Evolutionary conservation across 2,329 filamentous ascomycete genomes (phyloP), one percentile per base, ranked within the genome.

Genomic region (Periconia macrospinosa): DNA sequence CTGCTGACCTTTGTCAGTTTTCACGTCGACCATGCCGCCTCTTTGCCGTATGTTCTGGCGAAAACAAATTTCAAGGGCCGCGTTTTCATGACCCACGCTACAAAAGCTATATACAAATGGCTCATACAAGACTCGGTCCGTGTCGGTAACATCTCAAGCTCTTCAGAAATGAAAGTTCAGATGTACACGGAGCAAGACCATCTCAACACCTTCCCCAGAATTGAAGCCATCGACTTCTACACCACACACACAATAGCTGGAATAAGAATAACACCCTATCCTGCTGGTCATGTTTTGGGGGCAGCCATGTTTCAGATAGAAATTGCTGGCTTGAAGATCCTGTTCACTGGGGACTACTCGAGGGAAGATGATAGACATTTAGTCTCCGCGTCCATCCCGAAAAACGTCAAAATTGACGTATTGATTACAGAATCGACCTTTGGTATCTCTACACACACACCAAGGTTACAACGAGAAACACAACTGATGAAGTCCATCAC

Each of bases 71-170:
- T 99, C 80, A 89, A 90, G 61, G 94, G 94, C 46, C 87, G 92
- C 19, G 93, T 97, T 56, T 97, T 97, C 79, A 99, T 97, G 93
- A 99, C 94, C 48, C 94, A 99, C 79, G 92, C 94, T 1, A 99
- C 94, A 45, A 97, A 99, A 75, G 94, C 94, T 65, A 99, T 99
- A 72, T 99, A 99, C 83, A 97, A 97, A 78, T 97, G 94, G 93
- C 86, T 97, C 48, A 97, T 97, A 58, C 92, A 96, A 75, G 94
- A 99, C 76, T 96, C 92, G 62, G 91, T 99, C 43, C 88, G 94
- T 54, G 92, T 99, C 30, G 89, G 67, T 83, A 94, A 81, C 81
- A 91, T 69, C 30, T 80, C 82, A 2, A 84, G 82, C 47, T 84
- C 83, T 6, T 84, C 84, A 2, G 83, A 86, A 64, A 83, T 85